A percentile compares a stretch with the other conserved stretches of the same genome.
Conservation (phyloP, 495 filamentous ascomycete genomes). For the Hypoxylon rickii region DNA sequence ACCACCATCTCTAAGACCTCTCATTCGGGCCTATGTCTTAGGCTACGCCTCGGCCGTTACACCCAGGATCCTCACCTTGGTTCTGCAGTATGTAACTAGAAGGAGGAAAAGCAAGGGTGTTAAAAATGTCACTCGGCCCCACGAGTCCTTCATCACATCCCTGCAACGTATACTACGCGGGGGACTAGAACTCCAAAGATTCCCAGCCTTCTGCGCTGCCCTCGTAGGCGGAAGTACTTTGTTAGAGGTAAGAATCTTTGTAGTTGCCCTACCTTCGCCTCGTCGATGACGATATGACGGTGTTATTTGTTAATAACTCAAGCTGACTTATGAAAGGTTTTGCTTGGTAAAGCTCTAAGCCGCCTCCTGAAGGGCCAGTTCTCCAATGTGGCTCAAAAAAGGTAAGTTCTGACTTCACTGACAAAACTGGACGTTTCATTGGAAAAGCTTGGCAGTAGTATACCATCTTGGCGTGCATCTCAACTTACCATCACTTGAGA, state of each 20-base stretch:
- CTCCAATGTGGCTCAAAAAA: conserved; percentile 24
- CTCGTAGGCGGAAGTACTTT: conserved; percentile 78
- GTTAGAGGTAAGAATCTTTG: conserved; percentile 58
- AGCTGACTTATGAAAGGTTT: conserved; percentile 29
- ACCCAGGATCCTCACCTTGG: conserved; percentile 65
- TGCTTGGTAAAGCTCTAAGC: conserved; percentile 18
- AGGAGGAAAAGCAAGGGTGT: conserved; percentile 53
- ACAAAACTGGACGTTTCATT: conserved; percentile 20
- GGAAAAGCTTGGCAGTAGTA: conserved; percentile 28
- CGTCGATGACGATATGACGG: too few species aligned
- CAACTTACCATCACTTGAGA: conserved; percentile 9
- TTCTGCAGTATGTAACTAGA: conserved; percentile 50
- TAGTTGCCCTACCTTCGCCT: conserved; percentile 5
- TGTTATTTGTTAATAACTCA: too few species aligned
- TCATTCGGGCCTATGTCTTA: conserved; percentile 73
- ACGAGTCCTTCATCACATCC: conserved; percentile 46
- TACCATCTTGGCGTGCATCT: conserved; percentile 20
- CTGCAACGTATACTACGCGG: conserved; percentile 48
- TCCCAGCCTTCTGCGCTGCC: conserved; percentile 81
- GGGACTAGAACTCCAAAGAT: conserved; percentile 61
- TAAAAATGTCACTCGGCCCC: conserved; percentile 37
- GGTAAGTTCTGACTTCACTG: conserved; percentile 28
- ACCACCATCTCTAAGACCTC: conserved; percentile 57
- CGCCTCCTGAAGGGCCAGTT: conserved; percentile 20
- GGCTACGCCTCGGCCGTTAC: conserved; percentile 74